Base-by-base conservation (phyloP, 306 rosid genomes). In the Sicyos baderoa region DNA sequence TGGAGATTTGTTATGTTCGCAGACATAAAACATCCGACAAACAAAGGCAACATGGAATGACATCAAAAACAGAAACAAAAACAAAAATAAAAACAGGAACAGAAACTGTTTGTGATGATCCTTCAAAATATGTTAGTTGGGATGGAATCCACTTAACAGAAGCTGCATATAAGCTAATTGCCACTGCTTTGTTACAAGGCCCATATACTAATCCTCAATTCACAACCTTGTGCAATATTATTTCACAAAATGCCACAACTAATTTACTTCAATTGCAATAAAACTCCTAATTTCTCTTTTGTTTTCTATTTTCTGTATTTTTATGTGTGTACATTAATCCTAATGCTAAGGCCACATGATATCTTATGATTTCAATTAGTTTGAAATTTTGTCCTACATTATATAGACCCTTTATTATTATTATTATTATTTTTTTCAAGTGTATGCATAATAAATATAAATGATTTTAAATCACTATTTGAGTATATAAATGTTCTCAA, bases 81-180 rank as follows among this genome's bases (percentile, higher is more conserved):
- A 25, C 29, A 25, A 3, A 1, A 25, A 25, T n/a, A n/a, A n/a
- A n/a, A n/a, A n/a, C n/a, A n/a, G n/a, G n/a, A n/a, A 25, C 29
- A 25, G 29, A 1, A 25, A 25, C 82, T 47, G 74, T 48, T 13
- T 85, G 87, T 72, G 85, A 76, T 35, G 82, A 82, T 45, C 87
- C 87, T 53, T 82, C 82, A 3, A 56, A 78, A 58, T 66, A 72
- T 72, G 82, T 78, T 62, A 53, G 74, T 4, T 85, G 89, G 86
- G 87, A 85, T 78, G 83, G 87, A 0, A 5, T 55, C 1, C 78
- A 75, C 59, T 56, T 75, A 5, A 75, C 78, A 29, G 78, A 68
- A 56, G 69, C 74, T 7, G 74, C 74, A n/a, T 56, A 75, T 58
- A 17, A 40, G 16, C 5, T 14, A 63, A 68, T 75, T 18, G 82